phyloP scores from a whole-genome alignment of 768 basidiomycete genomes.

The Suillus weaverae region DNA sequence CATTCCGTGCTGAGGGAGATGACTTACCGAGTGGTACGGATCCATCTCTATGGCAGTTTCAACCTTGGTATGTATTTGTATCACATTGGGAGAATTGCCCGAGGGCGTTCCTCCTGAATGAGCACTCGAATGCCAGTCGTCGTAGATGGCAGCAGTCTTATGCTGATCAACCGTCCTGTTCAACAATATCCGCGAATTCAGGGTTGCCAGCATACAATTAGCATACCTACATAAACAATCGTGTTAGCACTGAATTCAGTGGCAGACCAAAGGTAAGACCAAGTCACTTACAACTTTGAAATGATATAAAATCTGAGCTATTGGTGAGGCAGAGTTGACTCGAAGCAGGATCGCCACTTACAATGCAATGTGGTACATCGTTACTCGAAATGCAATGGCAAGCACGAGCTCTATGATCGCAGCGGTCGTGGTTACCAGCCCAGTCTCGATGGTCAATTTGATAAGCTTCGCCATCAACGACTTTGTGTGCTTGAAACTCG shows the following conservation, averaged over 20 bases:
- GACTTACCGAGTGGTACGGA: neutral
- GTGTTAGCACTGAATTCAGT: neutral
- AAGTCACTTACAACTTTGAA: conserved; percentile 2
- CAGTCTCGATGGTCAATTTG: conserved; percentile 26
- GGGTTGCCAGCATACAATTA: conserved; percentile 17
- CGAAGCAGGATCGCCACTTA: conserved; percentile 9
- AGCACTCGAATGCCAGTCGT: neutral
- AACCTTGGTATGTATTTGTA: conserved; percentile 4
- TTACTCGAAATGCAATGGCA: neutral
- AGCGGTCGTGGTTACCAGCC: conserved; percentile 21
- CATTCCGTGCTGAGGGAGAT: neutral
- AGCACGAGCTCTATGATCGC: conserved; percentile 20
- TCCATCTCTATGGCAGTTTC: conserved; percentile 1
- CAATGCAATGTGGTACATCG: conserved; percentile 19
- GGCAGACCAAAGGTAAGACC: neutral
- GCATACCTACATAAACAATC: conserved; percentile 13
- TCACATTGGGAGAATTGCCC: neutral
- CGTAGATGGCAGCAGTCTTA: neutral
- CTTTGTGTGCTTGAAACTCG: conserved; percentile 5
- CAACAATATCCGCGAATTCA: conserved; percentile 18
- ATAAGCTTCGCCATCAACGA: conserved; percentile 14
- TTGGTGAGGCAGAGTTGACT: neutral
- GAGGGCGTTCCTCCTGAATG: neutral
- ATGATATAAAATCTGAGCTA: conserved; percentile 5
- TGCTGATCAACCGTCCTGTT: conserved; percentile 3